Evolutionary conservation across 768 basidiomycete genomes (phyloP), one percentile per base, ranked within the genome.

Genomic region (Tylopilus sp.): DNA sequence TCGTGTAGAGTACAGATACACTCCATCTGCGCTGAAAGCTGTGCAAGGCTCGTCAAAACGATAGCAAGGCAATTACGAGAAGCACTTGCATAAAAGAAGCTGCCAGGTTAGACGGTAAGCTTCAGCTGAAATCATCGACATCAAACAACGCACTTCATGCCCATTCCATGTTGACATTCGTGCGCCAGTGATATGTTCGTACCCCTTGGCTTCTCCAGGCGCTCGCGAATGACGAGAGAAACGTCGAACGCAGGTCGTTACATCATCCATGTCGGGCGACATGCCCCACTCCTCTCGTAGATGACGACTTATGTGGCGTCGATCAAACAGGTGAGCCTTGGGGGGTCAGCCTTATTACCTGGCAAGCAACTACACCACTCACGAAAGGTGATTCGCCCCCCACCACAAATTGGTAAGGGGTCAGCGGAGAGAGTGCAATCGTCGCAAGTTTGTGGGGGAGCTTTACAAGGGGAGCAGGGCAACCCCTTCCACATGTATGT

Each of bases 361-460:
- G 36, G 26, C 4, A 41, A 26, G 20, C 20, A 23, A 20, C 11
- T 7, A 31, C 11, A 39, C 33, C 26, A 76, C 85, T 57, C 59
- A 91, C 91, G 64, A 81, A 86, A 40, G 83, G 80, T 0, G 86
- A 82, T 56, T 86, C 81, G 30, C 92, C 92, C 4, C 88, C 91
- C 30, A 93, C 90, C 18, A 93, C 83, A 55, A 94, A 84, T 50
- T 91, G 85, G 60, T 89, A 86, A 0, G 91, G 91, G 0, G 87
- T 83, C 13, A 92, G 72, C 3, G 86, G 80, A 17, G 92, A 92
- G 21, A 88, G 71, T 3, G 89, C 79, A 40, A 94, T 69, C 18
- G 88, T 82, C 8, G 83, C 90, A 41, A 94, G 74, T 46, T 85
- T 76, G 66, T 83, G 74, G 45, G 78, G 74, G 35, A 89, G 68